Evolutionary conservation across 257 asterid genomes (phyloP).

Genomic region (Misopates orontium): DNA sequence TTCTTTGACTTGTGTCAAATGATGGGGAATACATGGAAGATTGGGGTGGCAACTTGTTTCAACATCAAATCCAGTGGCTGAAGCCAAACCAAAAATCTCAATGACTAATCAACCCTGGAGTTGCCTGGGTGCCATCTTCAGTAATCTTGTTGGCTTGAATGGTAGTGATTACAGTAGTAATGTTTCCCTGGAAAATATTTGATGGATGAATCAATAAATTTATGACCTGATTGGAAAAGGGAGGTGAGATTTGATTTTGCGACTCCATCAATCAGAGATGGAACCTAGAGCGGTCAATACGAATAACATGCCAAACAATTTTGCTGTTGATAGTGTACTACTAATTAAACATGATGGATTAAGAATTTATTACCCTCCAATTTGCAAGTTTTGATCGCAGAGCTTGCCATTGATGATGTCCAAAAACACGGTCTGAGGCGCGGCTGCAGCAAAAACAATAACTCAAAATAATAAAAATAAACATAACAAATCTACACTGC

Average conservation of each 20-base stretch:
- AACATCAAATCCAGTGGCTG: not conserved
- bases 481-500: too few relatives aligned
- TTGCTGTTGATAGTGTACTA: not conserved
- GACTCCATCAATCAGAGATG: too few relatives aligned
- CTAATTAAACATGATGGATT: not conserved
- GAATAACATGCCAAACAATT: not conserved
- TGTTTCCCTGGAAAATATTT: constrained; percentile 53
- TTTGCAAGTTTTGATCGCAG: constrained; percentile 72
- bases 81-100: constrained; percentile 32
- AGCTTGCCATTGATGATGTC: constrained; percentile 67
- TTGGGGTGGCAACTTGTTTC: too few relatives aligned
- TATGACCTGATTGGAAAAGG: too few relatives aligned
- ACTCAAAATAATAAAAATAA: constrained; percentile 12
- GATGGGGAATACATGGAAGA: too few relatives aligned
- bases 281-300: not conserved
- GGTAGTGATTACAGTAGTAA: constrained; percentile 61
- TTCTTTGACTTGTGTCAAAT: too few relatives aligned
- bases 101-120: constrained; percentile 64
- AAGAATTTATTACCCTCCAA: constrained; percentile 78
- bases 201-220: not conserved
- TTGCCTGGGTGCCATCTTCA: constrained; percentile 67
- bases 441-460: constrained; percentile 53
- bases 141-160: constrained; percentile 77
- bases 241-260: too few relatives aligned
- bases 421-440: constrained; percentile 71